Evolutionary conservation across 164 flowering plant genomes (phyloP), one percentile per base, ranked within the genome.

Genomic region (Taxillus chinensis): DNA sequence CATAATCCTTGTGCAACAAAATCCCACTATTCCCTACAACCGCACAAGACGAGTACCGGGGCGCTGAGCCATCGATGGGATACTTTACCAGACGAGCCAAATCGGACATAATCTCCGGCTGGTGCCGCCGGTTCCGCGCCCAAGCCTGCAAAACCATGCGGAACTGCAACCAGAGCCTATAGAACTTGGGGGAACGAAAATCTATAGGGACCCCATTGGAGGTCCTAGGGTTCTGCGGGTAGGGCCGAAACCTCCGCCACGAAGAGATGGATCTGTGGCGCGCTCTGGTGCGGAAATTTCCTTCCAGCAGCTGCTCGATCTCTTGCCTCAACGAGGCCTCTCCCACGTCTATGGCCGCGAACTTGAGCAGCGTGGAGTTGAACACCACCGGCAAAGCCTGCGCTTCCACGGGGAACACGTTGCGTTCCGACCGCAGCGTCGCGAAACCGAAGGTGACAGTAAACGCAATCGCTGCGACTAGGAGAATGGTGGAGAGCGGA

Each of bases 11-110:
- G 50, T 81, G 74, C 67, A 95, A 67, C 73, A 95, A 65, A 68
- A 89, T 91, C 65, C 99, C 97, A 67, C 96, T 86, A 64, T 89
- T 89, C 16, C 99, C 99, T 39, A 91, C 93, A 37, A 91, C 93
- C 0, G 97, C 99, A 75, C 99, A 91, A 8, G 89, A 79, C 10
- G 71, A 53, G 65, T 83, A 89, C 55, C 62, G 66, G 39, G 45
- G 50, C 6, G 57, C 65, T 7, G 70, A 66, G 59, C 39, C 71
- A 69, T 86, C 97, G 52, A 83, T 64, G 3, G 80, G 83, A 51
- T 41, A 63, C 72, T 82, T 87, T 41, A 95, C 76, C 3, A 64
- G 70, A 17, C 66, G 63, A 3, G 74, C 69, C 74, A 95, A 66
- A 37, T 87, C 84, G 60, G 54, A 59, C 89, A 91, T 83, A 3